Conservation (phyloP, 1,284 basidiomycete genomes). For the Malassezia pachydermatis region DNA sequence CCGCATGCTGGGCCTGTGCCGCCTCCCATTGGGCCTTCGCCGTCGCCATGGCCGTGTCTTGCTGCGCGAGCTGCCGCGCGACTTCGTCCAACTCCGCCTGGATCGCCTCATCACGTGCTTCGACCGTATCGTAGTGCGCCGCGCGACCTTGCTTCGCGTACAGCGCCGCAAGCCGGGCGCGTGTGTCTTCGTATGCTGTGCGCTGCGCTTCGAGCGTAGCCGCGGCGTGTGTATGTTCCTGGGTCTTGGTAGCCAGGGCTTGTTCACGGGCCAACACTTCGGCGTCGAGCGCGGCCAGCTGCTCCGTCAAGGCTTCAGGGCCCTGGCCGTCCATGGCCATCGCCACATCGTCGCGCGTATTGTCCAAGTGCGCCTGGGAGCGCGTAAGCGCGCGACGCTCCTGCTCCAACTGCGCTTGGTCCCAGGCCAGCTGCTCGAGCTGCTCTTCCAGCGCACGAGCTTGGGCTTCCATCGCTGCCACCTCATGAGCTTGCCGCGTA, state of each 20-base stretch:
- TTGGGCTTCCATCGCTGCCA: constrained; percentile 58
- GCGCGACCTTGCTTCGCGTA: constrained; percentile 42
- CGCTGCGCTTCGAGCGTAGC: constrained; percentile 44
- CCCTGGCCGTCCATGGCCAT: constrained; percentile 43
- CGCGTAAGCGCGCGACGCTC: constrained; percentile 54
- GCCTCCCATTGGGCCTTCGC: constrained; percentile 20
- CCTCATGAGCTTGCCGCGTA: constrained; percentile 69
- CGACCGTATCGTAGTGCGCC: constrained; percentile 31
- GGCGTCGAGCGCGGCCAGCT: constrained; percentile 58
- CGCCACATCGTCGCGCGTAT: constrained; percentile 68
- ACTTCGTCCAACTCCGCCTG: constrained; percentile 28
- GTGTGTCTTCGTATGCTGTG: constrained; percentile 27
- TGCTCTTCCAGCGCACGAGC: constrained; percentile 62
- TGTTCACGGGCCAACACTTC: constrained; percentile 60
- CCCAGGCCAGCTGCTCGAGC: constrained; percentile 60
- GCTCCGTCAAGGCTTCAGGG: constrained; percentile 54
- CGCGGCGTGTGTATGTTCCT: constrained; percentile 59
- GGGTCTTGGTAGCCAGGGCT: constrained; percentile 57
- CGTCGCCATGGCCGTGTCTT: constrained; percentile 20
- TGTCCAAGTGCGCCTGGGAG: constrained; percentile 63
- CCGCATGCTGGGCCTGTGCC: constrained; percentile 56
- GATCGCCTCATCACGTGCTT: constrained; percentile 39
- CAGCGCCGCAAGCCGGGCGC: constrained; percentile 31
- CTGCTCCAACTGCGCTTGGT: constrained; percentile 62
- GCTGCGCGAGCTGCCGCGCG: constrained; percentile 19